Evolutionary conservation across 805 yeast genomes (phyloP), one percentile per base, ranked within the genome.

Genomic region (Priceomyces medius): DNA sequence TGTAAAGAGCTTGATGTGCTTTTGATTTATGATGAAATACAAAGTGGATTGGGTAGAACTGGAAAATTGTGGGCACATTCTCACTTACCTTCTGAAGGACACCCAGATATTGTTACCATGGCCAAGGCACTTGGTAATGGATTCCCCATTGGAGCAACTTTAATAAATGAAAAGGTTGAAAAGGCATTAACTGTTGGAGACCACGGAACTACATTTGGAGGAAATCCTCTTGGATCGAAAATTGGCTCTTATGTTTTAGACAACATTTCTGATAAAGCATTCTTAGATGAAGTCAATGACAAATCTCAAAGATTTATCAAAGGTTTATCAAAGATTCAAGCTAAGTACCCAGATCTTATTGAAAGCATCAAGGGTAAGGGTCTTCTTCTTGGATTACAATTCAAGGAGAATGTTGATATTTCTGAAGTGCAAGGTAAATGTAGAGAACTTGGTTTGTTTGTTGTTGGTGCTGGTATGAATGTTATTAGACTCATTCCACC

Each of bases 41-140:
- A 91, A 65, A 88, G 96, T 73, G 99, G 99, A 13, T 74, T 91
- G 52, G 96, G 97, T 13, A 82, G 99, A 62, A 75, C 95, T 0
- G 98, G 98, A 34, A 77, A 79, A 46, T 69, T 93, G 31, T 91
- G 99, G 99, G 96, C 97, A 0, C 99, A 91, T 60, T 71, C 80
- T 31, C 70, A 76, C 44, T 68, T 85, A 37, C 90, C 93, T 29
- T 62, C 70, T 36, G 86, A 80, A 44, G 96, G 93, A 0, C 96
- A 88, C 58, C 99, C 99, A 2, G 99, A 93, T 63, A 88, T 93
- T 44, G 62, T 91, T 34, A 91, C 98, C 16, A 79, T 83, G 77
- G 99, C 99, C 37, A 93, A 93, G 64, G 97, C 98, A 2, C 71
- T 93, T 35, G 99, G 98, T 46, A 93, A 91, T 59, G 99, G 99